A percentile compares a stretch with the other conserved stretches of the same genome.
Evolutionary conservation across 768 basidiomycete species (phyloP).

Genomic region (Leccinum longicurvipes): DNA sequence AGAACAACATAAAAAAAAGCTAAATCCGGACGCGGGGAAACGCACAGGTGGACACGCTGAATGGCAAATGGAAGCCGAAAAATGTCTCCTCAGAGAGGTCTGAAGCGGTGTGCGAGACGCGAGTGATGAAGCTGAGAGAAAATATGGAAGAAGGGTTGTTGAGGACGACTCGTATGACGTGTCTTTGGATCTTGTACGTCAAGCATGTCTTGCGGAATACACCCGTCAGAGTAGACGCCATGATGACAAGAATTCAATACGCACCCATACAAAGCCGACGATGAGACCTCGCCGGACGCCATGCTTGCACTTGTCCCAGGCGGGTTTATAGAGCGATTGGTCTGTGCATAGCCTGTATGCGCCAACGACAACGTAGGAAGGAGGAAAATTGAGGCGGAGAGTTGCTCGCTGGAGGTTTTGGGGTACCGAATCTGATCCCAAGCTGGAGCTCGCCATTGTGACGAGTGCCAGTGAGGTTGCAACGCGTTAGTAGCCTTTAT

Average conservation of each 20-base stretch:
- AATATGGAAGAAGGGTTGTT: conserved; percentile 27
- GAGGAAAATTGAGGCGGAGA: conserved; percentile 68
- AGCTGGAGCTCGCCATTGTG: background rate
- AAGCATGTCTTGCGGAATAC: conserved; percentile 46
- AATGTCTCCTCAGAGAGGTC: conserved; percentile 47
- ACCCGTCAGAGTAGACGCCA: background rate
- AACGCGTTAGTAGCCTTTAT: too few species aligned
- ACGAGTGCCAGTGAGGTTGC: too few species aligned
- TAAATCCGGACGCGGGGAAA: background rate
- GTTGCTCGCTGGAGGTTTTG: conserved; percentile 48
- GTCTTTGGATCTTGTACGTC: conserved; percentile 70
- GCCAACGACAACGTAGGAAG: conserved; percentile 82
- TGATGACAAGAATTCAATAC: conserved; percentile 12
- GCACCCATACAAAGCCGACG: conserved; percentile 70
- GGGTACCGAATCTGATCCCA: conserved; percentile 36
- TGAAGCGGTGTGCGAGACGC: conserved; percentile 25
- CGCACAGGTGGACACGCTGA: conserved; percentile 68
- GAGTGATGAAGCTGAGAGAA: conserved; percentile 25
- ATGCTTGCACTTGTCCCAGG: conserved; percentile 84
- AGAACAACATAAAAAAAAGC: background rate
- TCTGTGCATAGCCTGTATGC: conserved; percentile 81
- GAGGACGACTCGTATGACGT: conserved; percentile 47
- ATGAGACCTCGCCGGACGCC: conserved; percentile 65
- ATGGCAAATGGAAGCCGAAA: conserved; percentile 63
- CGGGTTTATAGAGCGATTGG: conserved; percentile 60